Conservation (phyloP, 805 yeast genomes). For the Wickerhamomyces bovis region DNA sequence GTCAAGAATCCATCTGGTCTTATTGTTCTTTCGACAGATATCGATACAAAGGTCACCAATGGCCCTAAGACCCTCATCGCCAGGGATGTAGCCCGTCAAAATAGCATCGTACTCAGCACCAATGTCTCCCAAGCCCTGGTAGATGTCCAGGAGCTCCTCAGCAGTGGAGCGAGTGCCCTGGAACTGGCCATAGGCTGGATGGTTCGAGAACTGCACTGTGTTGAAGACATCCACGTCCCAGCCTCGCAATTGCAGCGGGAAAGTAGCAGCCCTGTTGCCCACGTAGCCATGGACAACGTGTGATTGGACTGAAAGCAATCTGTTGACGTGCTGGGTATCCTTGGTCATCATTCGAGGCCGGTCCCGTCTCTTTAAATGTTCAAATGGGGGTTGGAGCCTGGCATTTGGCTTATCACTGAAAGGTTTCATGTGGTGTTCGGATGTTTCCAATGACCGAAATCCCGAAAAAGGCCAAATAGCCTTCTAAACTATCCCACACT, state of each 20-base stretch:
- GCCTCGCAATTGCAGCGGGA: constrained; percentile 78
- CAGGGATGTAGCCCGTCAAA: constrained; percentile 77
- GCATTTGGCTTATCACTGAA: neutral
- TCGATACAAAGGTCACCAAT: constrained; percentile 37
- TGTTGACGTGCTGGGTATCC: constrained; percentile 6
- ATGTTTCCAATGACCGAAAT: neutral
- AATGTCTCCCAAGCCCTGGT: constrained; percentile 47
- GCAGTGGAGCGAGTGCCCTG: constrained; percentile 50
- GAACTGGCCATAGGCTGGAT: constrained; percentile 78
- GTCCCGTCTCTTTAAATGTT: neutral
- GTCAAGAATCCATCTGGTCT: constrained; percentile 62
- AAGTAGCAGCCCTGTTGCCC: constrained; percentile 86
- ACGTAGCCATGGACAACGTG: constrained; percentile 96
- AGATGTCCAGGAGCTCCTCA: constrained; percentile 41
- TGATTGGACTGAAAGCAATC: constrained; percentile 60
- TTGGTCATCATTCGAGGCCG: neutral
- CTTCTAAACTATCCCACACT: neutral
- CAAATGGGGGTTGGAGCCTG: neutral
- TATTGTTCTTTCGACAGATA: constrained; percentile 24
- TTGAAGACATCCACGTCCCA: constrained; percentile 93
- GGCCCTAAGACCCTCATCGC: constrained; percentile 45
- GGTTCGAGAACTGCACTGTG: constrained; percentile 86
- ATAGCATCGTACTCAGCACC: constrained; percentile 55
- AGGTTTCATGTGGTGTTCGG: neutral
- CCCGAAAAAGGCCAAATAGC: neutral